A percentile compares a stretch with the other conserved stretches of the same genome.
These are phyloP conservation scores for Gomphus sp. DNA, from an alignment of 1,284 basidiomycete species.

Conservation along the genomic window DNA sequence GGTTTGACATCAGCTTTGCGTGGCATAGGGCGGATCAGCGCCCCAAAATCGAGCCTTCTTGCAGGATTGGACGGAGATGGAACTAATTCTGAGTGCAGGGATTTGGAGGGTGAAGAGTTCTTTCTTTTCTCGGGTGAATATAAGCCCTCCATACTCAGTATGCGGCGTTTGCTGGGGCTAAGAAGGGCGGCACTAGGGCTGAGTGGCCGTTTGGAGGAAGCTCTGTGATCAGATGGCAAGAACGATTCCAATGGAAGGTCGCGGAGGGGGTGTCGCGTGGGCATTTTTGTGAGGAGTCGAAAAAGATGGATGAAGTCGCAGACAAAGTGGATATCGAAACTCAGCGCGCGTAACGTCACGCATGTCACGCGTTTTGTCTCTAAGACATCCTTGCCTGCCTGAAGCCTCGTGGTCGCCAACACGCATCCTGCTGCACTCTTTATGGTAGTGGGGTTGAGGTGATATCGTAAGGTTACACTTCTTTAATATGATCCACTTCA, in stretches of 20 bases:
- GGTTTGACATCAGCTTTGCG: neutral
- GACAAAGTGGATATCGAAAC: neutral
- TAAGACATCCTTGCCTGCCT: neutral
- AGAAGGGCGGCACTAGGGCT: slow-evolving; percentile 40
- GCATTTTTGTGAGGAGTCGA: neutral
- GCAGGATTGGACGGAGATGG: slow-evolving; percentile 31
- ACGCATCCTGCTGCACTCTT: neutral
- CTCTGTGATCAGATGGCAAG: slow-evolving; percentile 23
- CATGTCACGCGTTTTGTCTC: slow-evolving; percentile 1
- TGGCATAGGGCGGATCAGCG: slow-evolving; percentile 18
- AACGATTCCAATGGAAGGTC: slow-evolving; percentile 52
- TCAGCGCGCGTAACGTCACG: slow-evolving; percentile 7
- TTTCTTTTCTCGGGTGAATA: slow-evolving; percentile 27
- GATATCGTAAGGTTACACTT: neutral
- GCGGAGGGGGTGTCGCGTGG: slow-evolving; percentile 30
- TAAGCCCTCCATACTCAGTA: slow-evolving; percentile 49
- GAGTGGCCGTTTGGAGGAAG: slow-evolving; percentile 41
- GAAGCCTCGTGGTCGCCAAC: neutral
- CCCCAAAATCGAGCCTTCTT: slow-evolving; percentile 42
- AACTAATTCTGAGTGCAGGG: slow-evolving; percentile 24
- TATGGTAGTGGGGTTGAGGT: neutral
- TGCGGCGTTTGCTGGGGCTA: slow-evolving; percentile 61
- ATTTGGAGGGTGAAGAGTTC: slow-evolving; percentile 21
- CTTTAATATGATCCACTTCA: neutral
- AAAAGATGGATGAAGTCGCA: neutral